Evolutionary conservation across 2,329 filamentous ascomycete species (phyloP), one percentile per base, ranked within the genome.

Genomic region (Xylaria arbuscula): DNA sequence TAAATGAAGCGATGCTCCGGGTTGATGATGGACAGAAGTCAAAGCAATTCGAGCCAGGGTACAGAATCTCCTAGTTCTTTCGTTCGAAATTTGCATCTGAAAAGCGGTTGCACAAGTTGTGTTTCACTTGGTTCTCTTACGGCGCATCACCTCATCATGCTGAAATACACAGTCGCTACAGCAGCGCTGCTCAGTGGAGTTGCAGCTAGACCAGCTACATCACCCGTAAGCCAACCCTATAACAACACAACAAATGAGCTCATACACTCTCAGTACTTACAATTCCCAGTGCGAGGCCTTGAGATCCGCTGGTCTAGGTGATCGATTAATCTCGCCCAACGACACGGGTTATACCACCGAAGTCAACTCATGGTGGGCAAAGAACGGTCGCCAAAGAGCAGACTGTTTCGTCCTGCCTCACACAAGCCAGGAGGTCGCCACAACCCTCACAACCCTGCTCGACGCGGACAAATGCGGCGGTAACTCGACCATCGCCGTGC

Each of bases 401-500:
- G 70, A 72, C 54, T 76, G 73, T 24, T 69, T 76, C n/a, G 65
- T 76, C 48, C 57, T 76, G 15, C 74, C 73, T n/a, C 68, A 67
- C 7, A 75, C 58, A 2, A 70, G 56, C 45, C 38, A 72, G 3
- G 74, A 76, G 50, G 73, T 75, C 22, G 69, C 72, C 19, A 68
- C 66, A 9, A 69, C 72, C 1, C 62, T 76, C 53, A 75, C 64
- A 17, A 48, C 68, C 1, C 50, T 72, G 19, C 64, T 72, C 28
- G 63, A 71, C 11, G 64, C 66, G 24, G 70, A 73, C 6, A 66
- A 69, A 11, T 73, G 73, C 17, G 71, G 73, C 0, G 72, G 73
- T 0, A 70, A 78, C 55, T 79, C 77, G 74, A 73, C 76, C 40
- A 84, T 87, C 64, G 84, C 85, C 1, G 78, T 84, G n/a, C 81